Conservation (phyloP, 2,329 filamentous ascomycete species). For the Amauroascus verrucosus region DNA sequence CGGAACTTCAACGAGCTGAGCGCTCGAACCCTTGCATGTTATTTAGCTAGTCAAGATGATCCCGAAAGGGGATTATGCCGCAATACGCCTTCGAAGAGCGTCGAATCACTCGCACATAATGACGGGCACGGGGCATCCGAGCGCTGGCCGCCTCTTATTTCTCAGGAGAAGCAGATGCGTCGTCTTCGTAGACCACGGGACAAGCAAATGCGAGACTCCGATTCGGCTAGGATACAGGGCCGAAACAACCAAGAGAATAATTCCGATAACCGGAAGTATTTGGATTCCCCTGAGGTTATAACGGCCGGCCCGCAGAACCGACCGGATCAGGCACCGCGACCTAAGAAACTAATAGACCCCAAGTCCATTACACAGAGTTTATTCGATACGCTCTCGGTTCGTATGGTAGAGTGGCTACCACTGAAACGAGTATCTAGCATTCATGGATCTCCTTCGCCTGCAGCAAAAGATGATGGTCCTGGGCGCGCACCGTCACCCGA, state of each 20-base stretch:
- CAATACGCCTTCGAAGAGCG: slow-evolving; percentile 25
- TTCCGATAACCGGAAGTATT: no score
- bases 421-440: slow-evolving; percentile 16
- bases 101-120: slow-evolving; percentile 8
- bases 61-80: slow-evolving; percentile 60
- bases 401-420: slow-evolving; percentile 41
- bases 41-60: slow-evolving; percentile 69
- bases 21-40: slow-evolving; percentile 68
- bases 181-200: not conserved
- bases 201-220: not conserved
- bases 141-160: not conserved
- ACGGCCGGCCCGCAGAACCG: not conserved
- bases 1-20: slow-evolving; percentile 72
- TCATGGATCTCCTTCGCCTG: not conserved
- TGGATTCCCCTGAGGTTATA: not conserved
- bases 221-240: not conserved
- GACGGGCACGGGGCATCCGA: not conserved
- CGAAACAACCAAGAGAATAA: not conserved
- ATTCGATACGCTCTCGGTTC: slow-evolving; percentile 39
- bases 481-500: not conserved
- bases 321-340: slow-evolving; percentile 3
- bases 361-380: slow-evolving; percentile 54
- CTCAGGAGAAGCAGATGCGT: not conserved
- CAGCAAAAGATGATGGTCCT: not conserved
- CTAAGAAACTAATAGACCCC: slow-evolving; percentile 41